Percentiles rank a stretch among this genome's conserved stretches.
Evolutionary conservation across 164 flowering plant genomes (phyloP).

Genomic region (Cinnamomum chago): DNA sequence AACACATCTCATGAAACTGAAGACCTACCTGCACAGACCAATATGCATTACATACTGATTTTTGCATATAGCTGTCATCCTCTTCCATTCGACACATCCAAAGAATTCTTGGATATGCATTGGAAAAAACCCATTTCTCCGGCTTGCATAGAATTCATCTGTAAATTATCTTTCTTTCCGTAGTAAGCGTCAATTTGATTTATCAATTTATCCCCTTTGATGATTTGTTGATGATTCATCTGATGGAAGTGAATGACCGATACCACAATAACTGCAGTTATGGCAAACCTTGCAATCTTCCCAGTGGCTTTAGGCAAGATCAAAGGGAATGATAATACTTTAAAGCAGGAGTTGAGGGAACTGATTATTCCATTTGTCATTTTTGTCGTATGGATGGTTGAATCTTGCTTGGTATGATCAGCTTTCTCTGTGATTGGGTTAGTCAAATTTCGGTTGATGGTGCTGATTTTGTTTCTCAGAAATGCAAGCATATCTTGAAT

Average conservation of each 20-base stretch:
- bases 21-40: background rate
- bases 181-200: background rate
- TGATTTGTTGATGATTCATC: background rate
- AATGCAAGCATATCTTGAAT: conserved; percentile 18
- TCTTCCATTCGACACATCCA: conserved; percentile 21
- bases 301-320: conserved; percentile 15
- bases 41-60: background rate
- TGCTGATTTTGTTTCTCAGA: conserved; percentile 6
- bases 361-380: background rate
- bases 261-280: conserved; percentile 1
- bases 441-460: conserved; percentile 2
- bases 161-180: background rate
- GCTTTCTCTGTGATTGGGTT: background rate
- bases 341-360: conserved; percentile 11
- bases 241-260: conserved; percentile 10
- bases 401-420: background rate
- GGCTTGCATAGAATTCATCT: background rate
- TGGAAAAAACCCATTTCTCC: background rate
- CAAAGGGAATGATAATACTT: conserved; percentile 11
- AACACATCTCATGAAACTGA: background rate
- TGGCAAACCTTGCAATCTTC: conserved; percentile 6
- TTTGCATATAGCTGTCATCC: conserved; percentile 9
- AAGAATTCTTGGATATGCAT: conserved; percentile 7
- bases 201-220: background rate
- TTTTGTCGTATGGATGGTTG: background rate